Evolutionary conservation across 148 eudicot species (phyloP).

Genomic region (Rhododendron ferrugineum): DNA sequence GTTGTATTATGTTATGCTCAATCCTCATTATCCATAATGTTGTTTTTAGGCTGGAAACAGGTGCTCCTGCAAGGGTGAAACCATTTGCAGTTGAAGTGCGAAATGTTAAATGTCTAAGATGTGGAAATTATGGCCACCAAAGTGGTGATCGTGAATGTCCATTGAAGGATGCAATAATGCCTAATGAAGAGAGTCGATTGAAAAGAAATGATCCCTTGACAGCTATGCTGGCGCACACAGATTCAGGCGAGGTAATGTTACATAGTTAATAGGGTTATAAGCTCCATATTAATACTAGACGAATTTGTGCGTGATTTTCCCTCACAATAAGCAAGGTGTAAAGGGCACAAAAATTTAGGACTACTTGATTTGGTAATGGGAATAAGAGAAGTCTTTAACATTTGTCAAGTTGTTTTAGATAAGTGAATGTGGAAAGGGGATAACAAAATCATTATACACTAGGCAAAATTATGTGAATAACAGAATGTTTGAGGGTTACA

Average conservation of each 20-base stretch:
- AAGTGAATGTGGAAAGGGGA: not conserved
- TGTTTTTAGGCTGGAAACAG: constrained; percentile 78
- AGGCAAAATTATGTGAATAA: not conserved
- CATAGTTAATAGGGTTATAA: not conserved
- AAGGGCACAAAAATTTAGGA: not conserved
- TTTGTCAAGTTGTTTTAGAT: not conserved
- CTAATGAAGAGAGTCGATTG: constrained; percentile 88
- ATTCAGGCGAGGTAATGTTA: constrained; percentile 56
- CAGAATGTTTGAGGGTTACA: not conserved
- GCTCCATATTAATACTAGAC: not conserved
- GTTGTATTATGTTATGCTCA: not conserved
- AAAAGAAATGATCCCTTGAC: constrained; percentile 98
- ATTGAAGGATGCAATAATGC: constrained; percentile 90
- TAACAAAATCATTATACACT: not conserved
- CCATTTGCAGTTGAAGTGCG: constrained; percentile 96
- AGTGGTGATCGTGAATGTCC: constrained; percentile 99
- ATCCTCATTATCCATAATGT: not conserved
- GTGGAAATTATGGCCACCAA: constrained; percentile 88
- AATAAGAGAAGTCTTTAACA: not conserved
- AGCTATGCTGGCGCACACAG: constrained; percentile 75
- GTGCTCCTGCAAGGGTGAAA: constrained; percentile 69
- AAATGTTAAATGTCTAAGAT: constrained; percentile 94
- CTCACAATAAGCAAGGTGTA: not conserved
- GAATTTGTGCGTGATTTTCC: not conserved
- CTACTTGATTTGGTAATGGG: not conserved